Base-by-base conservation (phyloP, 805 yeast species). In the Wickerhamomyces alni region DNA sequence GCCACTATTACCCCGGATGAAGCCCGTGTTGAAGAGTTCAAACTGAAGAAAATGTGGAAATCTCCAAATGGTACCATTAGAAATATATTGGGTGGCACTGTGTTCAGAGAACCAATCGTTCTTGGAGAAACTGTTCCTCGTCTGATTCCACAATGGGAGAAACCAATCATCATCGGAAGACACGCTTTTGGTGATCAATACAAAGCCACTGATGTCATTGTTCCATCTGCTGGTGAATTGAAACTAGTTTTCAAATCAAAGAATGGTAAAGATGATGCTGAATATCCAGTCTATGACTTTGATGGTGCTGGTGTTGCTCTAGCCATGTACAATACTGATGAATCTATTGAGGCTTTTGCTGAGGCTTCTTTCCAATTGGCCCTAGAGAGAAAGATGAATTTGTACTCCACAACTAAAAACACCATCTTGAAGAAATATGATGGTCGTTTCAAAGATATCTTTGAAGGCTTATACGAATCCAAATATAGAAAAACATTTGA, bases 1-100 rank as follows among this genome's bases (percentile, higher is more conserved):
- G 98, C 98, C 42, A 91, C 98, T 38, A 91, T 91, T 62, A 91
- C 98, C n/a, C 97, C 98, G 8, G 95, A 87, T 60, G 98, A 91
- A 69, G 93, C 87, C 35, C 80, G 98, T 57, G 97, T 91, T 38
- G 70, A 85, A 63, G 98, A 91, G 65, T 91, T 87, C 65, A 69
- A 75, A 41, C 74, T 91, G 63, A 88, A 91, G 70, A 84, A 88
- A 64, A 91, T 91, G 98, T 91, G 97, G 97, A 74, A 83, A 44
- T 87, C 96, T 13, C 98, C 98, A 48, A 91, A 91, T 66, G 98
- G 98, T 44, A 91, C 98, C 37, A 86, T 91, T 62, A 82, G 98
- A 68, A 91, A 91, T 70, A 82, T 91, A 46, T 70, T 91, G 44
- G 96, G 96, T 37, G 98, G 98, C 44, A 91, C 97, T 22, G 96